Percentiles rank a stretch among this genome's conserved stretches.
Evolutionary conservation across 768 basidiomycete species (phyloP).

Genomic region (Hericium erinaceus): DNA sequence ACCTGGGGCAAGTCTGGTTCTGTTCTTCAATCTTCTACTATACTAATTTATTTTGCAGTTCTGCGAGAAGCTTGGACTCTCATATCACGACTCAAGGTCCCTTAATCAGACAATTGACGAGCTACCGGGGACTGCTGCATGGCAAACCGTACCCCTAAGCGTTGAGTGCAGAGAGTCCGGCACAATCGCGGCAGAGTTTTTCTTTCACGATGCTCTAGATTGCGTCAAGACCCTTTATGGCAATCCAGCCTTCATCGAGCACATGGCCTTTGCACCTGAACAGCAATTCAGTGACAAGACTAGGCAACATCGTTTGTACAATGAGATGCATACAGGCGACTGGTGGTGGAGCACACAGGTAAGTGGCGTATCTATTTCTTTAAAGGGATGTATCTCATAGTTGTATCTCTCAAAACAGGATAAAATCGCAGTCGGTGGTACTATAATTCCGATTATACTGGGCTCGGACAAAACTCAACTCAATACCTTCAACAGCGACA

Average conservation of each 20-base stretch:
- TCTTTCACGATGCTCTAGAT: conserved; percentile 5
- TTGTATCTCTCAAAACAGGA: too few species aligned
- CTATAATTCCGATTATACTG: too few species aligned
- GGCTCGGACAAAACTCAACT: conserved; percentile 15
- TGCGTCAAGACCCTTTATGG: conserved; percentile 3
- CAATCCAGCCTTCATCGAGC: neutral
- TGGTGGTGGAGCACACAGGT: conserved; percentile 12
- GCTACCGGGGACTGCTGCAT: neutral
- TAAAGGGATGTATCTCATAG: too few species aligned
- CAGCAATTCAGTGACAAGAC: conserved; percentile 1
- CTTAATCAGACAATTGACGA: neutral
- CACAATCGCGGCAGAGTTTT: neutral
- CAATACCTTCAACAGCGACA: conserved; percentile 13
- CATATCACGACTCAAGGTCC: neutral
- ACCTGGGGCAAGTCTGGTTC: conserved; percentile 3
- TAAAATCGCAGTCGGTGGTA: too few species aligned
- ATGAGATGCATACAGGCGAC: conserved; percentile 8
- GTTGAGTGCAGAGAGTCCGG: neutral
- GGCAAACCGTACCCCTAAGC: neutral
- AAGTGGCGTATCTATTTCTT: neutral
- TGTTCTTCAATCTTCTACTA: neutral
- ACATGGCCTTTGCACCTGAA: conserved; percentile 4
- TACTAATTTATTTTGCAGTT: neutral
- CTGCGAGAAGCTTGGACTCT: conserved; percentile 1
- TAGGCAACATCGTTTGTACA: neutral